Conservation (phyloP, 176 grass and related monocot species). For the Avena insularis region DNA sequence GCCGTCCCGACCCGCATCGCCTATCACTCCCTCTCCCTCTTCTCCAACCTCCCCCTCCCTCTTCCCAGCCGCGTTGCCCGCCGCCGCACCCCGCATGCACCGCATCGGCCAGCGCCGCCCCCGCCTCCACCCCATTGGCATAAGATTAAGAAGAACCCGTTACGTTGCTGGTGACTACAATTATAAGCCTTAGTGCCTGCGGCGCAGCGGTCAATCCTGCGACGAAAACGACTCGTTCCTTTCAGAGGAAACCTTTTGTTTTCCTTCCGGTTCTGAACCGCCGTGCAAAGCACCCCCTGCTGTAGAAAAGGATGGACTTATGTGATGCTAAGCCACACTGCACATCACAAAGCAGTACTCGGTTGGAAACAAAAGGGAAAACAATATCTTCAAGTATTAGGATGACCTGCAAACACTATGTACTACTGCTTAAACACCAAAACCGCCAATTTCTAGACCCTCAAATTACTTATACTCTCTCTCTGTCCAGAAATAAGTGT, state of each 20-base stretch:
- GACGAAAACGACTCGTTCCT: background rate
- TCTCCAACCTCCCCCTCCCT: too few relatives aligned
- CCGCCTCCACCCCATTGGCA: background rate
- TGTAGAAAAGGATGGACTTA: background rate
- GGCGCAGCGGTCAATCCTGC: background rate
- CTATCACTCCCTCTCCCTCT: too few relatives aligned
- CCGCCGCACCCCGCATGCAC: too few relatives aligned
- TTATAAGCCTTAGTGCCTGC: background rate
- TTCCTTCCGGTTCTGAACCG: background rate
- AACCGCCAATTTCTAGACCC: background rate
- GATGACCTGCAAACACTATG: background rate
- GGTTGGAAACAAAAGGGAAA: background rate
- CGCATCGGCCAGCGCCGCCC: too few relatives aligned
- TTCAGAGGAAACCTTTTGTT: background rate
- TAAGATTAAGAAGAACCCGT: background rate
- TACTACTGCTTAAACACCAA: background rate
- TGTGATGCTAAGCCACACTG: background rate
- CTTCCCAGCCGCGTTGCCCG: too few relatives aligned
- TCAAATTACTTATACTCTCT: background rate
- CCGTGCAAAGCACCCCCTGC: background rate
- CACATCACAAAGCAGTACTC: background rate
- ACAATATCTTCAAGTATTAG: background rate
- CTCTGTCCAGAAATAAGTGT: too few relatives aligned
- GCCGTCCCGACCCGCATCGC: too few relatives aligned
- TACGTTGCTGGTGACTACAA: background rate